Conservation (phyloP, 495 filamentous ascomycete genomes). For the Penicillium fimorum region DNA sequence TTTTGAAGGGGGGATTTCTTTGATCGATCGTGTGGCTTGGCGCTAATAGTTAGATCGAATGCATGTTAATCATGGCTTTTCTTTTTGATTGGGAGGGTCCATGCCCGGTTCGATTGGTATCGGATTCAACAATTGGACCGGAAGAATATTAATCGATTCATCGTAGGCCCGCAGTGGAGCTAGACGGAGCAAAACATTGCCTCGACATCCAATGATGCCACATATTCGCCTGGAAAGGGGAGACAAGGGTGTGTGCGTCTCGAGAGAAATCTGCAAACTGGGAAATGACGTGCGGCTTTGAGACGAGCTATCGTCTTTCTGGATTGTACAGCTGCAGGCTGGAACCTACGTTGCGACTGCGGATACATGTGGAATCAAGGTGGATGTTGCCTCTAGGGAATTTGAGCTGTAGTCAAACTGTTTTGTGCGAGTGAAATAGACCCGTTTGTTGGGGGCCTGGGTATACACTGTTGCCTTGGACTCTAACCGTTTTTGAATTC, state of each 20-base stretch:
- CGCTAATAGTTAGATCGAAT: background rate
- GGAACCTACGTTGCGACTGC: too few relatives aligned
- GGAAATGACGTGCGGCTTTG: background rate
- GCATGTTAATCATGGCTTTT: background rate
- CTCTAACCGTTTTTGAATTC: background rate
- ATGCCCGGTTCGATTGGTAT: background rate
- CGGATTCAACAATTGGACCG: background rate
- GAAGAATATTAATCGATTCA: background rate
- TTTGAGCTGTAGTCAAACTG: background rate
- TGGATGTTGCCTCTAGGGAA: background rate
- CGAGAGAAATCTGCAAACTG: background rate
- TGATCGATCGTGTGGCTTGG: background rate
- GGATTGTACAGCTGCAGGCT: background rate
- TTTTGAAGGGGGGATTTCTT: background rate
- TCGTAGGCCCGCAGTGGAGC: background rate
- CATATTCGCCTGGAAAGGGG: background rate
- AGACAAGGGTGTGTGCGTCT: background rate
- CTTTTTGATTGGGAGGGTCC: background rate
- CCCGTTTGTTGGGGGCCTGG: background rate
- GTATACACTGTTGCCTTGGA: background rate
- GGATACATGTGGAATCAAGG: background rate
- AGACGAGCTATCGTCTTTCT: background rate
- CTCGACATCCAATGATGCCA: background rate
- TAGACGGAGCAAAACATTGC: background rate
- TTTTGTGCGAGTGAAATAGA: background rate